These are phyloP conservation scores for Mycena rebaudengoi DNA, from an alignment of 768 basidiomycete species.

Conservation along the genomic window DNA sequence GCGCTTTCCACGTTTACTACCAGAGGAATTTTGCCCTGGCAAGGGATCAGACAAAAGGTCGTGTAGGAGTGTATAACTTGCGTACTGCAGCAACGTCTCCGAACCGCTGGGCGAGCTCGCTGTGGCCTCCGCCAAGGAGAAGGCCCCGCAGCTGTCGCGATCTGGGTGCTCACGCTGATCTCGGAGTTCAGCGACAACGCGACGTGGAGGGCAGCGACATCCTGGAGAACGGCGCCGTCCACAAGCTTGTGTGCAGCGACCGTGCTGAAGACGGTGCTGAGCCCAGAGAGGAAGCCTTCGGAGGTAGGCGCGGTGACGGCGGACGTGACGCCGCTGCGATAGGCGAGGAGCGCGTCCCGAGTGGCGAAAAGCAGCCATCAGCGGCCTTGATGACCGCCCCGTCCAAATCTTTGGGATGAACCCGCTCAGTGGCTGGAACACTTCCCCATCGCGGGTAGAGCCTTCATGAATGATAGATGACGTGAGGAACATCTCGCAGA, in stretches of 20 bases:
- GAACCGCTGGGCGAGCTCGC: constrained; percentile 46
- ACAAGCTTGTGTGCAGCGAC: constrained; percentile 70
- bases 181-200: constrained; percentile 43
- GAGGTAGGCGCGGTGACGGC: constrained; percentile 73
- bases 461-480: no score
- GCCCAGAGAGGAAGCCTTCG: constrained; percentile 65
- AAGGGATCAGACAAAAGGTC: not conserved
- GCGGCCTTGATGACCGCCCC: constrained; percentile 64
- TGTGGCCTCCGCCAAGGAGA: constrained; percentile 45
- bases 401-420: constrained; percentile 40
- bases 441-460: constrained; percentile 71
- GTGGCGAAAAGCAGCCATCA: constrained; percentile 65
- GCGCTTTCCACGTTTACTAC: constrained; percentile 76
- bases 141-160: constrained; percentile 63
- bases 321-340: constrained; percentile 77
- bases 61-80: constrained; percentile 40
- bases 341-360: constrained; percentile 48
- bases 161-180: constrained; percentile 69
- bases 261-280: constrained; percentile 70
- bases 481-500: constrained; percentile 59
- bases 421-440: constrained; percentile 57
- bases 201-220: constrained; percentile 73
- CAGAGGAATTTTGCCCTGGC: constrained; percentile 65
- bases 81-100: not conserved
- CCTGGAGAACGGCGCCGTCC: constrained; percentile 66